Base-by-base conservation (phyloP, 352 stramenopile genomes). In the Sclerospora graminicola region DNA sequence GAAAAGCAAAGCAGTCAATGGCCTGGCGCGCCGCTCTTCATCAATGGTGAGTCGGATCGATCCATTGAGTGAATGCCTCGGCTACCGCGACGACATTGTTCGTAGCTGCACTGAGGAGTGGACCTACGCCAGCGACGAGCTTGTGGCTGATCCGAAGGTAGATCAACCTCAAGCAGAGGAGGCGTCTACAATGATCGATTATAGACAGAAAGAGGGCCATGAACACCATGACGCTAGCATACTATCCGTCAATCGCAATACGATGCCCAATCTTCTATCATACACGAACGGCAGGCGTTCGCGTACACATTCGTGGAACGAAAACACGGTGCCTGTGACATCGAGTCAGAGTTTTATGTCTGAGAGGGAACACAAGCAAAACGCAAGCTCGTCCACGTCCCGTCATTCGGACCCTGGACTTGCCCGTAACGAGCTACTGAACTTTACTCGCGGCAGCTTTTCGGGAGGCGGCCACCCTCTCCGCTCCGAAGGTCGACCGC, bases 341-440 rank as follows among this genome's bases (percentile, higher is more conserved):
- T 36, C 51, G 44, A 20, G 61, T 31, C 63, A 71, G 56, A 46
- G 57, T 69, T 21, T 84, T 16, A 54, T 28, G 8, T 49, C 61
- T 13, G 70, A 84, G 38, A 71, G 64, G 54, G 69, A 78, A 39
- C 70, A 63, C 53, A 67, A 82, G 49, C 68, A 68, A 1, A 32
- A 21, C 8, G 28, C 51, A 21, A 60, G 27, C 47, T 41, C 38
- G 44, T 66, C 62, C 21, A 47, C 38, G 23, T 66, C 63, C 7
- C 77, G 77, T 51, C 74, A 85, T 51, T 89, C 77, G 27, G 77
- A 89, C 54, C 77, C 77, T 18, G 77, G 77, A 14, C 40, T 77
- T 8, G 51, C 56, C 48, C 71, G 69, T 29, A 81, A 79, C 14
- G 77, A 89, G 36, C 55, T 89, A 48, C 60, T 89, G 3, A 86